These are phyloP conservation scores for Amanita subjunquillea DNA, from an alignment of 768 basidiomycete genomes.

Conservation along the genomic window DNA sequence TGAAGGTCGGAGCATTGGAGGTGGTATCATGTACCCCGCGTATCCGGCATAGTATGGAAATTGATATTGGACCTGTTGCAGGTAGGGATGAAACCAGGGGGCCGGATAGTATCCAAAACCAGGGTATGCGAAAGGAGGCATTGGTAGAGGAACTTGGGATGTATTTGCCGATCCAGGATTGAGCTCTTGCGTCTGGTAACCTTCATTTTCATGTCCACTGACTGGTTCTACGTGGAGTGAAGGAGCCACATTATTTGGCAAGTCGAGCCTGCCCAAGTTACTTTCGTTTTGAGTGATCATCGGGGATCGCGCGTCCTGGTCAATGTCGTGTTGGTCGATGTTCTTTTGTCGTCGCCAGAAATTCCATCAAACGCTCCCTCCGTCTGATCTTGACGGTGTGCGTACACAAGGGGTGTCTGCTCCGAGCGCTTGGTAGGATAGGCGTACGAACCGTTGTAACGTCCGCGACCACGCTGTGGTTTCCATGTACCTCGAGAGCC, in stretches of 20 bases:
- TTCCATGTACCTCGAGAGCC: constrained; percentile 42
- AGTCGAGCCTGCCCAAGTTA: background rate
- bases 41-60: constrained; percentile 40
- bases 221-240: background rate
- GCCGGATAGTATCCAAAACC: constrained; percentile 4
- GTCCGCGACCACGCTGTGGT: constrained; percentile 33
- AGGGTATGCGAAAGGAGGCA: background rate
- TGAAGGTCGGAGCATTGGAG: constrained; percentile 8
- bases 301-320: background rate
- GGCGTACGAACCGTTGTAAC: constrained; percentile 13
- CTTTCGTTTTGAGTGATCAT: background rate
- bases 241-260: background rate
- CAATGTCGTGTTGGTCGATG: background rate
- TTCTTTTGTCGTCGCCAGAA: too few relatives aligned
- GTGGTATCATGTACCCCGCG: constrained; percentile 23
- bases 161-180: background rate
- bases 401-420: background rate
- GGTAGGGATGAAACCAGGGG: constrained; percentile 25
- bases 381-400: background rate
- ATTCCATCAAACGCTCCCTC: background rate
- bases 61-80: constrained; percentile 40
- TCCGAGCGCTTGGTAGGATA: background rate
- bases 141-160: background rate
- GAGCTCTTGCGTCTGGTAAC: background rate
- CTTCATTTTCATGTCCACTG: background rate